Evolutionary conservation across 352 stramenopile genomes (phyloP).

Genomic region (Phytophthora uliginosa): DNA sequence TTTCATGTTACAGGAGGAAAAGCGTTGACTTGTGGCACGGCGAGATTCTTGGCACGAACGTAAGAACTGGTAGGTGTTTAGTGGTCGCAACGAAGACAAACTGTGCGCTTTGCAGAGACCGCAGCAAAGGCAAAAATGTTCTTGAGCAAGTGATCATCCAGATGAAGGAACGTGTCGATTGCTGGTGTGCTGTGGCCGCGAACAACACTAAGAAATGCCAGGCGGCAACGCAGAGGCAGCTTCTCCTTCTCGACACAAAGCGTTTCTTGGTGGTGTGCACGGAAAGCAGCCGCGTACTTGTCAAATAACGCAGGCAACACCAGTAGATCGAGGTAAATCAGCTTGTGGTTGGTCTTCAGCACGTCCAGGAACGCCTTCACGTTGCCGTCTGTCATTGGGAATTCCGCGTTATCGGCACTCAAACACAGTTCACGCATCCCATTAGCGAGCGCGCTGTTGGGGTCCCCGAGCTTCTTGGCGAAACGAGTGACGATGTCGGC

Average conservation of each 20-base stretch:
- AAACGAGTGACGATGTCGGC: conserved; percentile 30
- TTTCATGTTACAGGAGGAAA: no score
- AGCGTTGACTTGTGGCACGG: no score
- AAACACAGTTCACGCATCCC: conserved; percentile 39
- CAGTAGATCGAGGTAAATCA: conserved; percentile 39
- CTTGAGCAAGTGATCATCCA: conserved; percentile 33
- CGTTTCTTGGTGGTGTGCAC: conserved; percentile 28
- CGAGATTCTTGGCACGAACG: no score
- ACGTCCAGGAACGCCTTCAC: conserved; percentile 28
- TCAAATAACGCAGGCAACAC: conserved; percentile 29
- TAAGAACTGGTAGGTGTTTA: conserved; percentile 3
- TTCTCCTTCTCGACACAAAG: conserved; percentile 44
- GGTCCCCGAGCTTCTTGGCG: conserved; percentile 28
- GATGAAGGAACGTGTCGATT: conserved; percentile 15
- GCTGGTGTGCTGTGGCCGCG: conserved; percentile 16
- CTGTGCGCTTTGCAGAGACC: conserved; percentile 33
- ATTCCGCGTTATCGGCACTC: conserved; percentile 34
- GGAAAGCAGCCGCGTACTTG: conserved; percentile 32
- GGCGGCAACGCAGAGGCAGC: conserved; percentile 25
- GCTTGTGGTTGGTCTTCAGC: conserved; percentile 38
- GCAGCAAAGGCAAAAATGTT: conserved; percentile 38
- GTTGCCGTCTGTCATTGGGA: conserved; percentile 30
- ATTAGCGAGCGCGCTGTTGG: conserved; percentile 17
- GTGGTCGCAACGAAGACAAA: conserved; percentile 38
- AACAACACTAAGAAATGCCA: conserved; percentile 41